Evolutionary conservation across 164 flowering plant species (phyloP).

Genomic region (Berberis thunbergii): DNA sequence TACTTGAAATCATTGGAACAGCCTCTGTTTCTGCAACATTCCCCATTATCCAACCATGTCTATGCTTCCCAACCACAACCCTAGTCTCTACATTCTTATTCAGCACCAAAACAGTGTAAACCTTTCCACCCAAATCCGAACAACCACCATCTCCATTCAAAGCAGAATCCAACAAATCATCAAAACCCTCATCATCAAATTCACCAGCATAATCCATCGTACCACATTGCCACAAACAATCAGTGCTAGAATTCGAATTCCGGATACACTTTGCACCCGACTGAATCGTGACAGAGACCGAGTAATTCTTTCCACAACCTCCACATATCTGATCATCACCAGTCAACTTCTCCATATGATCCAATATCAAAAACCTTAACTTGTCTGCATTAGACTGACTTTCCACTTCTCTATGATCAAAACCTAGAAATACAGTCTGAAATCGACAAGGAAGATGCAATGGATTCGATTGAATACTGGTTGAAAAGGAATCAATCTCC

Average conservation of each 20-base stretch:
- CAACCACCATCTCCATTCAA: constrained; percentile 21
- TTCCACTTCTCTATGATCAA: constrained; percentile 12
- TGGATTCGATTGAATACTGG: constrained; percentile 31
- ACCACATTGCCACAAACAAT: constrained; percentile 46
- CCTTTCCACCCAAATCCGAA: constrained; percentile 27
- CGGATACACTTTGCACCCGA: constrained; percentile 25
- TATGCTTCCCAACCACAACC: constrained; percentile 71
- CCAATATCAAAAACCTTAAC: constrained; percentile 30
- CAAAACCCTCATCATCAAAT: constrained; percentile 38
- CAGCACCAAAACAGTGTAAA: constrained; percentile 64
- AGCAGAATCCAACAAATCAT: constrained; percentile 34
- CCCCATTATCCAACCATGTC: constrained; percentile 85
- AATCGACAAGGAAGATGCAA: constrained; percentile 62
- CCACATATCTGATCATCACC: constrained; percentile 33
- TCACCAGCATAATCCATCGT: constrained; percentile 15
- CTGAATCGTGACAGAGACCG: constrained; percentile 53
- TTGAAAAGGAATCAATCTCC: constrained; percentile 53
- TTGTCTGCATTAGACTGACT: constrained; percentile 13
- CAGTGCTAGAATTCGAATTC: constrained; percentile 5
- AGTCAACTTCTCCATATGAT: constrained; percentile 27
- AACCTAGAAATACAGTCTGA: constrained; percentile 50
- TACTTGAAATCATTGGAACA: constrained; percentile 35
- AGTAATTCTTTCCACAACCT: constrained; percentile 33
- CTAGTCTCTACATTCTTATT: constrained; percentile 30
- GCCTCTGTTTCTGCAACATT: constrained; percentile 28